Evolutionary conservation across 768 basidiomycete species (phyloP).

Genomic region (Russula griseocarnosa): DNA sequence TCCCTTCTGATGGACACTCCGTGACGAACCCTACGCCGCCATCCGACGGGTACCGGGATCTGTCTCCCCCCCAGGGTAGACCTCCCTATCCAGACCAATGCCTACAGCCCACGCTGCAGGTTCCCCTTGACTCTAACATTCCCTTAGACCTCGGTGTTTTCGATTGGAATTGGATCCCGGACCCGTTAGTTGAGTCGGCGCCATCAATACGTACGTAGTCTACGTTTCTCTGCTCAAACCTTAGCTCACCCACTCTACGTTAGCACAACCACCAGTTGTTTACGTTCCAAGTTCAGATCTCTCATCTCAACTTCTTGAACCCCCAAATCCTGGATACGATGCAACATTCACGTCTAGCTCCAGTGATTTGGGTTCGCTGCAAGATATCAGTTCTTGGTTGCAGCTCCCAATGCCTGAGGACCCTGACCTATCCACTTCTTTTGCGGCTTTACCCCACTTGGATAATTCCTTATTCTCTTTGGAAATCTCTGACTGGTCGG

Average conservation of each 20-base stretch:
- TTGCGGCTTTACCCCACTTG: background rate
- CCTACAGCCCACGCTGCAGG: background rate
- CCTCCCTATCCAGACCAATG: background rate
- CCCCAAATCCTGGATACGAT: background rate
- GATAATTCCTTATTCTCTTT: background rate
- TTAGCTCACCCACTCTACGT: background rate
- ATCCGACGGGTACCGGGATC: background rate
- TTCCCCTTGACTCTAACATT: background rate
- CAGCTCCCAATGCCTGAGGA: background rate
- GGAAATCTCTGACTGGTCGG: background rate
- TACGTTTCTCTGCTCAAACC: background rate
- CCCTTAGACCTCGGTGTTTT: background rate
- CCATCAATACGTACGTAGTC: background rate
- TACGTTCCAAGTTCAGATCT: slow-evolving; percentile 12
- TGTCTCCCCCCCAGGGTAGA: too few relatives aligned
- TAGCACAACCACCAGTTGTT: background rate
- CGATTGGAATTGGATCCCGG: slow-evolving; percentile 4
- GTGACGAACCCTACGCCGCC: background rate
- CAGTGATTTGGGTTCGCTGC: background rate
- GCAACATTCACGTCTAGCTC: background rate
- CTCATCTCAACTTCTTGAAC: background rate
- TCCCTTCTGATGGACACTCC: too few relatives aligned
- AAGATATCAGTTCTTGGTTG: background rate
- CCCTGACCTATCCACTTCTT: background rate
- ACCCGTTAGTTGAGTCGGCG: background rate